These are phyloP conservation scores for Ascochyta clinopodiicola DNA, from an alignment of 2,329 filamentous ascomycete genomes.

Conservation along the genomic window DNA sequence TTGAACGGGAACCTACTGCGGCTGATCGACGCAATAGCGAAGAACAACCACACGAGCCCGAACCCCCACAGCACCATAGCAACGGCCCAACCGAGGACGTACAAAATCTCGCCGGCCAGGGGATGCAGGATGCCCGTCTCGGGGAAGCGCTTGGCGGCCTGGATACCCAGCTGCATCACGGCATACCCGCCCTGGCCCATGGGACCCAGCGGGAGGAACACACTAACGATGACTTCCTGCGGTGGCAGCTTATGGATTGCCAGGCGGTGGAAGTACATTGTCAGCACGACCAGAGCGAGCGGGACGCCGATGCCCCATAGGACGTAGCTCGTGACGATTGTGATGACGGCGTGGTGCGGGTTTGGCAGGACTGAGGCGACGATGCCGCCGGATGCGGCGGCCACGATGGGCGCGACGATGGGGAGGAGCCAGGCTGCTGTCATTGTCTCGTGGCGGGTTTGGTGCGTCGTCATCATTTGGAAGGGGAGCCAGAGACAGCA, in stretches of 20 bases:
- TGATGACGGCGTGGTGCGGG: slow-evolving; percentile 62
- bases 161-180: slow-evolving; percentile 58
- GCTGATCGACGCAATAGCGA: slow-evolving; percentile 57
- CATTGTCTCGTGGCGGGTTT: slow-evolving; percentile 52
- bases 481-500: slow-evolving; percentile 46
- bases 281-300: slow-evolving; percentile 66
- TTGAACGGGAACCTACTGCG: slow-evolving; percentile 62
- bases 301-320: slow-evolving; percentile 71
- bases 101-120: slow-evolving; percentile 61
- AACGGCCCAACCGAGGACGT: slow-evolving; percentile 61
- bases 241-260: slow-evolving; percentile 70
- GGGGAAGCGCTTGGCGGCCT: slow-evolving; percentile 53
- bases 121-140: slow-evolving; percentile 44
- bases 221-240: slow-evolving; percentile 69
- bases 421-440: slow-evolving; percentile 71
- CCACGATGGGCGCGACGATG: slow-evolving; percentile 70
- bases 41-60: slow-evolving; percentile 61
- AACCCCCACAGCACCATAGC: slow-evolving; percentile 63
- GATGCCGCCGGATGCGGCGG: slow-evolving; percentile 67
- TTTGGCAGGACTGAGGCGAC: slow-evolving; percentile 66
- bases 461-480: slow-evolving; percentile 41
- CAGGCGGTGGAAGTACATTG: slow-evolving; percentile 74
- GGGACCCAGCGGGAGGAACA: slow-evolving; percentile 71
- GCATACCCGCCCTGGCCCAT: slow-evolving; percentile 70
- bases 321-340: slow-evolving; percentile 68